phyloP scores from a whole-genome alignment of 495 filamentous ascomycete genomes.

The Copromyces sp. region DNA sequence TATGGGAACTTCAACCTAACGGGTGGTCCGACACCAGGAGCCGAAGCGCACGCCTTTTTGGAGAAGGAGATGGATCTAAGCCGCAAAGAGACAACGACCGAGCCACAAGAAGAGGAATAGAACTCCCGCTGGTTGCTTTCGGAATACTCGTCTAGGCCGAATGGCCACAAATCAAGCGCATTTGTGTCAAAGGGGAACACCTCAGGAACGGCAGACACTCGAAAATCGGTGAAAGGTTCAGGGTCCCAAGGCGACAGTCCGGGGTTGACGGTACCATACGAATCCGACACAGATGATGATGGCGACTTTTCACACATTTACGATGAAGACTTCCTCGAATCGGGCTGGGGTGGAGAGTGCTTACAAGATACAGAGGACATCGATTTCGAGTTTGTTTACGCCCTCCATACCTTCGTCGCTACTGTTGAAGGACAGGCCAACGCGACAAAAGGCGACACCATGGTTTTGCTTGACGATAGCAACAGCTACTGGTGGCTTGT shows the following conservation, averaged over 20 bases:
- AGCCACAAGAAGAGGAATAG: not conserved
- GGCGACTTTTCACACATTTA: conserved; percentile 33
- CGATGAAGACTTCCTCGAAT: conserved; percentile 52
- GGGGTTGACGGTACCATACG: conserved; percentile 25
- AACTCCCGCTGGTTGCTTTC: not conserved
- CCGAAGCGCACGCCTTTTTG: not conserved
- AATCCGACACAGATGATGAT: conserved; percentile 33
- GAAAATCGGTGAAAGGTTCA: not conserved
- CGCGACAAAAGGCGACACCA: conserved; percentile 95
- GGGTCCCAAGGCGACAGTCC: conserved; percentile 7
- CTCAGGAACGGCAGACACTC: not conserved
- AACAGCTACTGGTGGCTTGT: conserved; percentile 99
- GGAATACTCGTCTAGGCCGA: not conserved
- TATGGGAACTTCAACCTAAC: conserved; percentile 25
- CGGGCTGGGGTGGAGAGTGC: conserved; percentile 65
- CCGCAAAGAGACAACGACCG: not conserved
- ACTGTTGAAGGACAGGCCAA: conserved; percentile 98
- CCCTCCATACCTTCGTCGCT: conserved; percentile 92
- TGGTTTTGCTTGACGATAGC: conserved; percentile 99
- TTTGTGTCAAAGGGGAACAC: not conserved
- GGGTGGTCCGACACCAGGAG: not conserved
- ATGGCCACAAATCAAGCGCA: not conserved
- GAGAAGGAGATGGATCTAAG: not conserved
- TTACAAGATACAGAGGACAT: conserved; percentile 89
- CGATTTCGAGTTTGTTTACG: conserved; percentile 99